Evolutionary conservation across 2,329 filamentous ascomycete genomes (phyloP), one percentile per base, ranked within the genome.

Genomic region (Botrytis fragariae): DNA sequence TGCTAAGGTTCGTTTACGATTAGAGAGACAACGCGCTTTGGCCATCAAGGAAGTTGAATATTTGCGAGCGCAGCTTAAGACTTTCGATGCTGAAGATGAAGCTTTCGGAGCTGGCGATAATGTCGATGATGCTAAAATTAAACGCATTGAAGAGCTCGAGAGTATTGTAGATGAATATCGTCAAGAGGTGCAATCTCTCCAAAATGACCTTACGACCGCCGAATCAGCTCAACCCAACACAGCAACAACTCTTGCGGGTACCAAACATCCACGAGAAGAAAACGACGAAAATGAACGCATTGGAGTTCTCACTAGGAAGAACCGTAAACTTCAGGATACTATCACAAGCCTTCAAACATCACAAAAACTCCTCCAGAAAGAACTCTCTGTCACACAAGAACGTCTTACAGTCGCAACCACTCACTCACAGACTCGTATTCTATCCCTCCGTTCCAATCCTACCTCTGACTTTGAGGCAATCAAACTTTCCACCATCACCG

Each of bases 11-110:
- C 91, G 90, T 61, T 85, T 92, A 71, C 89, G 96, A 45, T 84
- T 98, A 0, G 95, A 99, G 78, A 88, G 96, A 74, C 95, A 98
- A 81, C 92, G 93, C 73, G 89, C 88, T 0, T 87, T 99, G 12
- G 94, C 95, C 0, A 87, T 94, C 37, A 98, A 98, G 80, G 97
- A 99, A 81, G 93, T 96, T 0, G 95, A 98, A 77, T 97, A 97
- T 81, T 87, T 99, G 10, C 92, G 96, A 35, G 95, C 94, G 0
- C 96, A 99, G 82, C 87, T 98, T 72, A 95, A 95, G 83, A 92
- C 93, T 0, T 92, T 97, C 74, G 93, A 98, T 79, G 88, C 90
- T 0, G 96, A 99, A 82, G 95, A 98, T 79, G 89, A 90, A 71
- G 95, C 95, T 0, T 92, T 98, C 84, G 90, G 95, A 72, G 90